Percentiles rank a stretch among this genome's conserved stretches.
phyloP scores from a whole-genome alignment of 768 basidiomycete genomes.

The Sporobolomyces pararoseus region DNA sequence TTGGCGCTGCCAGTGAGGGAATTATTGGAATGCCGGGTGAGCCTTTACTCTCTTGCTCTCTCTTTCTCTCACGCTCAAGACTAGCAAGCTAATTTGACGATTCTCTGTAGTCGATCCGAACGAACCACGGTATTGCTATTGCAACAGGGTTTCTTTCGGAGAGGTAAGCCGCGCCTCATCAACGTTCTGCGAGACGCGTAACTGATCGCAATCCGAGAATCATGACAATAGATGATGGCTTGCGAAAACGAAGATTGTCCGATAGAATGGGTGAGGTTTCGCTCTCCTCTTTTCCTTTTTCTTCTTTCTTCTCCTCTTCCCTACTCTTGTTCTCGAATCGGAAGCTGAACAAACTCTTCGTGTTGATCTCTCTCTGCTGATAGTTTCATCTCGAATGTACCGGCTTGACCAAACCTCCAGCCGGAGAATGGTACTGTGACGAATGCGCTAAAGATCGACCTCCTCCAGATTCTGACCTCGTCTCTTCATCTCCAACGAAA shows the following conservation, averaged over 20 bases:
- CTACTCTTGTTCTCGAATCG: neutral
- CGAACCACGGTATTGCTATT: constrained; percentile 48
- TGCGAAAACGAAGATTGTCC: constrained; percentile 47
- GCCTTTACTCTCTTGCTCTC: neutral
- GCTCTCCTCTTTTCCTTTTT: neutral
- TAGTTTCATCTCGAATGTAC: constrained; percentile 46
- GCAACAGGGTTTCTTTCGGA: constrained; percentile 46
- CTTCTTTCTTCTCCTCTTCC: neutral
- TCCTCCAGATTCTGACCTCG: too few relatives aligned
- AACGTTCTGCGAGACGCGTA: too few relatives aligned
- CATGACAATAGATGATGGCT: constrained; percentile 48
- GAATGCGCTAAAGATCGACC: too few relatives aligned
- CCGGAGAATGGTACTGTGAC: constrained; percentile 47
- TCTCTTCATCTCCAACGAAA: neutral
- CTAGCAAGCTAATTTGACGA: neutral
- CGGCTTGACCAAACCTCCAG: constrained; percentile 42
- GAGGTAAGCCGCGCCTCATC: constrained; percentile 9
- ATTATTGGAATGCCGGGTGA: constrained; percentile 21
- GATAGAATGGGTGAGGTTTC: constrained; percentile 45
- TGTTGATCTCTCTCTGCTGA: neutral
- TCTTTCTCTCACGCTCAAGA: neutral
- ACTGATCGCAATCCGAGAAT: too few relatives aligned
- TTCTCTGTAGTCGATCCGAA: constrained; percentile 40
- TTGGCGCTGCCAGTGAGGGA: neutral
- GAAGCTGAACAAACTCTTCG: too few relatives aligned